These are phyloP conservation scores for Penicillium hordei DNA, from an alignment of 2,329 filamentous ascomycete genomes.

Conservation along the genomic window DNA sequence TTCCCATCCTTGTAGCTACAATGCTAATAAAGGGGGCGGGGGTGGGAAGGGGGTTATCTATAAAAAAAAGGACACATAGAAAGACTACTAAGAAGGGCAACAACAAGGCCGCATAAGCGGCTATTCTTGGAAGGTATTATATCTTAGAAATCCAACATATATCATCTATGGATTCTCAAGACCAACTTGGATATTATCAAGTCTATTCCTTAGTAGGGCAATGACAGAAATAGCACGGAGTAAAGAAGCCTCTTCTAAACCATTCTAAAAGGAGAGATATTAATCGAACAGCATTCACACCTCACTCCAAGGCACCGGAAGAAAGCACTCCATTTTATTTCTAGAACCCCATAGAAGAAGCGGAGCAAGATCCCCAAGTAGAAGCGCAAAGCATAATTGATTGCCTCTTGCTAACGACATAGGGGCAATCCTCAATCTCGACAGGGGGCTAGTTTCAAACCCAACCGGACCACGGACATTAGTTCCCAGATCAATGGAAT, in stretches of 20 bases:
- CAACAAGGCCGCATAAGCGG: background rate
- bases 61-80: background rate
- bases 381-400: background rate
- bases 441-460: background rate
- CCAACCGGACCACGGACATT: conserved; percentile 5
- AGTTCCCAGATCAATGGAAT: background rate
- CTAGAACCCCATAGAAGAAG: conserved; percentile 7
- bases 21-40: background rate
- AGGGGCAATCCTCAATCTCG: background rate
- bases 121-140: no score
- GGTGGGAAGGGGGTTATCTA: background rate
- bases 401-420: background rate
- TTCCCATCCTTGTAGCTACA: background rate
- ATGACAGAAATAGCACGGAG: background rate
- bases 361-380: conserved; percentile 1
- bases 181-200: background rate
- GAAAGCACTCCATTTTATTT: background rate
- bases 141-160: no score
- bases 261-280: background rate
- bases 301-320: background rate
- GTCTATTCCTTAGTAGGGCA: background rate
- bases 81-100: no score
- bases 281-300: background rate
- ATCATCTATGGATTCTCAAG: background rate
- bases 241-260: background rate